Base-by-base conservation (phyloP, 176 grass and related monocot species). In the Puya raimondii region DNA sequence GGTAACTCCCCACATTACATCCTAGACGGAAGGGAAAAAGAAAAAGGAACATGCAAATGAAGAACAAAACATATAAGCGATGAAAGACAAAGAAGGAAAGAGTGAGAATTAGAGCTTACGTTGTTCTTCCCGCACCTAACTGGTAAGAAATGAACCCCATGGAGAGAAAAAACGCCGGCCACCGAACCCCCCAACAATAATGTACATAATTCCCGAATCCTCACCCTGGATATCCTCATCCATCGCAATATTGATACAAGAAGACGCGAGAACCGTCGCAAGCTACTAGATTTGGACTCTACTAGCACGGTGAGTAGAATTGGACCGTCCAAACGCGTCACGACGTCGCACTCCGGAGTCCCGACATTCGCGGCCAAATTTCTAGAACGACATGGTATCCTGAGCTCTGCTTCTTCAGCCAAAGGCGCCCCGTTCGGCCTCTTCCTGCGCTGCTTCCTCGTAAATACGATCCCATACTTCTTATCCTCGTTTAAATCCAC, bases 401-500 rank as follows among this genome's bases (percentile, higher is more conserved):
- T 26, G 33, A 3, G 8, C 12, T 23, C 13, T 23, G 48, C 47
- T 50, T 22, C 54, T 61, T 71, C 23, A 18, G 61, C 23, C 15
- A 33, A 73, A 48, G 72, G 50, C 27, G 25, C 23, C 20, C 72
- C 54, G 66, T 85, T 85, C 17, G 50, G 25, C 80, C 33, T 84
- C 81, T 93, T 71, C 59, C 10, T 12, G 70, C 64, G 73, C 61
- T 56, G 11, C 81, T 71, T 89, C 68, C 89, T 75, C 23, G 65
- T 81, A 70, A 77, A 99, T 12, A 93, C 87, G 11, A 85, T 67
- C 63, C 85, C 94, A 72, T 71, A 97, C 71, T 83, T 83, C 70
- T 66, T 75, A 26, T 72, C 68, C 9, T 78, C 56, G 29, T 52
- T 64, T 42, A 42, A 42, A 42, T 42, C 4, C 3, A 50, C 63